Evolutionary conservation across 768 basidiomycete genomes (phyloP).

Genomic region (Pleurotus eryngii): DNA sequence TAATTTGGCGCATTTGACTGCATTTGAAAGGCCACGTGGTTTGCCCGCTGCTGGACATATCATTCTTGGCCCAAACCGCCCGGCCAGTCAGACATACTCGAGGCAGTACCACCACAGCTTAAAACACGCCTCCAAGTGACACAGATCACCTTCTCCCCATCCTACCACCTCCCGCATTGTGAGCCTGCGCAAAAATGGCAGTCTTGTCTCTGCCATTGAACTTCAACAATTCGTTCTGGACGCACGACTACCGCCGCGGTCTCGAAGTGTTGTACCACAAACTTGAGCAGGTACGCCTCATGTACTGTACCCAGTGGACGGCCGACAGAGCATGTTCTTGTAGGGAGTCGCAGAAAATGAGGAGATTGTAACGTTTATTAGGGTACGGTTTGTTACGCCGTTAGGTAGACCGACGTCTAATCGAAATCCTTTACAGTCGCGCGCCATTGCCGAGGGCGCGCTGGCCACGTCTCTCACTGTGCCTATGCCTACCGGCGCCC

Average conservation of each 20-base stretch:
- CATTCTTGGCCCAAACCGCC: neutral
- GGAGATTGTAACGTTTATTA: conserved; percentile 79
- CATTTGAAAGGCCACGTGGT: neutral
- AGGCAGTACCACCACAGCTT: conserved; percentile 12
- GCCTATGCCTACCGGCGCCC: conserved; percentile 44
- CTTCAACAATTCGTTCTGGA: conserved; percentile 94
- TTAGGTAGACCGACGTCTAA: neutral
- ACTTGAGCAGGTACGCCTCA: conserved; percentile 64
- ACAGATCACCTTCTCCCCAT: conserved; percentile 2
- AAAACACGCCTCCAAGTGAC: conserved; percentile 5
- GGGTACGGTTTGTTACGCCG: conserved; percentile 43
- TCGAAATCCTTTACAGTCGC: conserved; percentile 46
- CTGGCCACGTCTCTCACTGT: conserved; percentile 57
- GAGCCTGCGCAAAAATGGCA: conserved; percentile 53
- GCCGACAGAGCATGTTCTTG: conserved; percentile 12
- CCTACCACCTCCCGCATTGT: conserved; percentile 6
- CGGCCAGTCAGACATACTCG: conserved; percentile 20
- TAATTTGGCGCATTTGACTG: neutral
- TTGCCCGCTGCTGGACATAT: neutral
- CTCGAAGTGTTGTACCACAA: conserved; percentile 74
- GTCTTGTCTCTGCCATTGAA: conserved; percentile 84
- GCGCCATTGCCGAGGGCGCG: conserved; percentile 65
- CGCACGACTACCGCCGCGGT: conserved; percentile 83
- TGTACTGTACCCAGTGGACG: conserved; percentile 1
- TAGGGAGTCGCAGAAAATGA: conserved; percentile 83